Base-by-base conservation (phyloP, 2,329 filamentous ascomycete species). In the Emydomyces testavorans region DNA sequence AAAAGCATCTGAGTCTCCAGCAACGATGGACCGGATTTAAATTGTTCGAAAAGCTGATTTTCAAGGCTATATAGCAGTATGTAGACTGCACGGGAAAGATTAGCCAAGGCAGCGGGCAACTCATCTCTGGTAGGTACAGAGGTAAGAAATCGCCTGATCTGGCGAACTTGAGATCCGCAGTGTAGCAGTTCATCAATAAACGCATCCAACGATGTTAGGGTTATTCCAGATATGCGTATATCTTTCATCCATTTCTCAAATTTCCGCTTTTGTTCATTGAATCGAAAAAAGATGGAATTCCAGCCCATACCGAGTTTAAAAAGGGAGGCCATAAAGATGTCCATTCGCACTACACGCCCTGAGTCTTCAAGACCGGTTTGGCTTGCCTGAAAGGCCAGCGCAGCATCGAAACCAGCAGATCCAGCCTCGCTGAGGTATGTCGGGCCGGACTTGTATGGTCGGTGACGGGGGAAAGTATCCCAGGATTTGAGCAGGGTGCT, bases 191-290 rank as follows among this genome's bases (percentile, higher is more conserved):
- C 56, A 15, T 60, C 49, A 28, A 60, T 56, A 26, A 66, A 41
- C 4, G 55, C 56, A 37, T 65, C 57, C 8, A 73, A 62, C 18
- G 68, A 61, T 18, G 57, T 51, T n/a, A 68, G 58, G 51, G 73
- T 78, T 28, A 71, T 59, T 2, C 77, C 78, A 2, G 72, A 72
- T 24, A 76, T 62, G 1, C 71, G 64, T 1, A 72, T 62, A 46
- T 71, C 62, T 3, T 63, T 56, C 29, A 75, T 59, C 3, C 62
- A 61, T 32, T 64, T 67, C 32, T 65, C 62, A 45, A 71, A 71
- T n/a, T 43, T 55, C 16, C 52, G 56, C 3, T 54, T 56, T 39
- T 59, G 51, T 40, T 62, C 56, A 50, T 70, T 60, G 55, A 65
- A 71, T 5, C 57, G 58, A 49, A 71, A 71, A 48, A 71, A 61